phyloP scores from a whole-genome alignment of 2,329 filamentous ascomycete species.

The Arthrobotrys sphaeroides region DNA sequence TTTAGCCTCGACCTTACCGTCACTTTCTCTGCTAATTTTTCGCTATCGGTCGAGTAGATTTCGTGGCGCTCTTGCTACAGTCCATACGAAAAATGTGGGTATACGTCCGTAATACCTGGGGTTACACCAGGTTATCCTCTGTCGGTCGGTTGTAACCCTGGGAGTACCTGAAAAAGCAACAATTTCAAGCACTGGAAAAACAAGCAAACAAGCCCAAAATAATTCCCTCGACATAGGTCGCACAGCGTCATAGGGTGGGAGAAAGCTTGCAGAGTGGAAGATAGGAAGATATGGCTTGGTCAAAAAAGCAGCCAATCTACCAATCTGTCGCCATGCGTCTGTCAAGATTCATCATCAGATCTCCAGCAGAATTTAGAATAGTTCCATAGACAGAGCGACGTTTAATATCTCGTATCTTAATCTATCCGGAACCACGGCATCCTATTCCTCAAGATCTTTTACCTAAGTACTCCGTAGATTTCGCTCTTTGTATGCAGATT shows the following conservation, averaged over 20 bases:
- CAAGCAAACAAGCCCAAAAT: constrained; percentile 6
- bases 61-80: neutral
- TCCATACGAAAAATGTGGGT: constrained; percentile 3
- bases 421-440: constrained; percentile 26
- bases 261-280: constrained; percentile 7
- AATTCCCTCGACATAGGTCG: constrained; percentile 22
- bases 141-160: constrained; percentile 31
- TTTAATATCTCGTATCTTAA: neutral
- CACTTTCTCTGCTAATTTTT: neutral
- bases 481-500: constrained; percentile 6
- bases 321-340: neutral
- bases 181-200: constrained; percentile 1
- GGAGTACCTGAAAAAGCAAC: constrained; percentile 3
- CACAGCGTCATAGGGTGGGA: constrained; percentile 4
- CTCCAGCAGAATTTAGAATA: neutral
- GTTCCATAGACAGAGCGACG: neutral
- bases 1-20: constrained; percentile 3
- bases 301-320: neutral
- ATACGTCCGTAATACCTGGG: constrained; percentile 21
- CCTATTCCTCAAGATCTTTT: constrained; percentile 14
- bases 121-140: constrained; percentile 35
- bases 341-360: constrained; percentile 12
- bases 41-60: neutral
- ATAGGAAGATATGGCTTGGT: constrained; percentile 11
- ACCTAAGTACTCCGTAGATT: too few relatives aligned